Base-by-base conservation (phyloP, 1,284 basidiomycete genomes). In the Stereum hirsutum region DNA sequence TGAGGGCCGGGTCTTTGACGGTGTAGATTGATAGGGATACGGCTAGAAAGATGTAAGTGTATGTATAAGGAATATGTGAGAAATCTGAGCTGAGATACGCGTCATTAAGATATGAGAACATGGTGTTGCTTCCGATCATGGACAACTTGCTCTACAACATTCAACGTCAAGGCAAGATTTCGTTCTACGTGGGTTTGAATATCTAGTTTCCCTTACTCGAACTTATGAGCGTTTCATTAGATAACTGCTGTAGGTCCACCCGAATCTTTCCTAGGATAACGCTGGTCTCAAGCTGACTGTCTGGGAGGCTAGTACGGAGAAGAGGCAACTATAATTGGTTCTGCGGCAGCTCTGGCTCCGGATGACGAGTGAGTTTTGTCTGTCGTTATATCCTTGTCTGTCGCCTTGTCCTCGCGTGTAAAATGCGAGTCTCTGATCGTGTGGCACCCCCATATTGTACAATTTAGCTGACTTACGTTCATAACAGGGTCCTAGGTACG, bases 161-260 rank as follows among this genome's bases (percentile, higher is more conserved):
- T 2, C 92, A 96, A 59, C 75, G 92, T 14, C 92, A 96, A 62
- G 92, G 92, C 23, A 89, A 93, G 57, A 92, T 94, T 54, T 89
- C 88, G 5, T 96, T 96, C 64, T 94, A 94, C 63, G 90, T 91
- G 56, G 56, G 81, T 69, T 15, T 17, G 15, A 30, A 24, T 41
- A 17, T 41, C 35, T 42, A 8, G 27, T 28, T 25, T 37, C 27
- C 5, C 20, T 39, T 44, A 41, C 40, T 35, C 42, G 47, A 23
- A 27, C 21, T 39, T 20, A 15, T 45, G 47, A 53, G 54, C 56
- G 51, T 47, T 39, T 23, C 24, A 49, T 40, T 39, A 87, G 84
- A 87, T 89, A 81, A 89, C 86, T 23, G 69, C 82, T 32, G 85
- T 82, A 61, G 64, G 77, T 61, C 41, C 20, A 25, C n/a, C n/a